Conservation (phyloP, 2,329 filamentous ascomycete species). For the Drechmeria coniospora region DNA sequence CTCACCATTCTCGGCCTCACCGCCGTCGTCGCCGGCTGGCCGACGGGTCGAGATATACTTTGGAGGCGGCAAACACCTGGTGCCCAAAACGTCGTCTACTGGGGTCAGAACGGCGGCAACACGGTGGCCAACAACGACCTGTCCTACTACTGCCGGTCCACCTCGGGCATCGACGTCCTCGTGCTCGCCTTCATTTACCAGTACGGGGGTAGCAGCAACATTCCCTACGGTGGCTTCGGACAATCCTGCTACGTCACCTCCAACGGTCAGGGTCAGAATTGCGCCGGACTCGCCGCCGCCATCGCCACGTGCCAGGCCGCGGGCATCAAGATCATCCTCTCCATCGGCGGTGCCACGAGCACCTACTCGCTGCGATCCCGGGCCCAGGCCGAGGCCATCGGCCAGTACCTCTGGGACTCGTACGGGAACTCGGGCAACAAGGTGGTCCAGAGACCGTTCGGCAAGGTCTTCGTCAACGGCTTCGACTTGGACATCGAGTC, state of each 20-base stretch:
- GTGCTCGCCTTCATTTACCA: constrained; percentile 26
- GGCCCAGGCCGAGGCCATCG: constrained; percentile 7
- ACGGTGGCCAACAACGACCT: constrained; percentile 20
- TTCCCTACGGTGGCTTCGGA: constrained; percentile 23
- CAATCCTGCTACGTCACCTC: constrained; percentile 21
- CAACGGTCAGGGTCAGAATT: constrained; percentile 15
- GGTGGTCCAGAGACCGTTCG: constrained; percentile 7
- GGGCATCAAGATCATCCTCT: constrained; percentile 8
- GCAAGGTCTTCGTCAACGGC: constrained; percentile 6
- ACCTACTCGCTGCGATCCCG: constrained; percentile 7
- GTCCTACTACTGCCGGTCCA: constrained; percentile 19
- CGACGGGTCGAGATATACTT: no score
- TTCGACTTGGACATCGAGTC: constrained; percentile 11
- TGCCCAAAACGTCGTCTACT: constrained; percentile 17
- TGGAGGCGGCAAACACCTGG: no score
- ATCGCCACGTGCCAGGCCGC: constrained; percentile 9
- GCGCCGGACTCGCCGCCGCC: constrained; percentile 5
- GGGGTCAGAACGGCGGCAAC: constrained; percentile 12
- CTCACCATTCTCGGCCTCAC: no score
- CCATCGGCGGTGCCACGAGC: constrained; percentile 6
- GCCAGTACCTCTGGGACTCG: constrained; percentile 10
- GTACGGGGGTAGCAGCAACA: constrained; percentile 19
- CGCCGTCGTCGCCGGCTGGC: constrained; percentile 1
- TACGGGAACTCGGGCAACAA: constrained; percentile 6
- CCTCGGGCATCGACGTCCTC: constrained; percentile 24